Evolutionary conservation across 371 early-diverging fungal genomes (phyloP).

Genomic region (Pancytospora philotis): DNA sequence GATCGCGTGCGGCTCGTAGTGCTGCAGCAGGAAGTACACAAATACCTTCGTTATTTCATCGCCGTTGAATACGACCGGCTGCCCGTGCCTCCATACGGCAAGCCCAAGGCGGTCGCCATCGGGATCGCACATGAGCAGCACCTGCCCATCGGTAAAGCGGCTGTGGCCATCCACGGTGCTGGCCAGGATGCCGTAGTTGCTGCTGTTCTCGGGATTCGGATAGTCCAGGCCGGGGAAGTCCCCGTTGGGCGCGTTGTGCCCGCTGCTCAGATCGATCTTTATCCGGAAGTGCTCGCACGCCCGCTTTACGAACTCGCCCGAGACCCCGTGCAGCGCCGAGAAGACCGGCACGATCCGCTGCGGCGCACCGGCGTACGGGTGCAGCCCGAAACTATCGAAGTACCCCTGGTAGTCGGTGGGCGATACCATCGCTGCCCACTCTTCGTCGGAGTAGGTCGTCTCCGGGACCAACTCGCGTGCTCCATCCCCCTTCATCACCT

Average conservation of each 20-base stretch:
- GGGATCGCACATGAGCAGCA: conserved; percentile 31
- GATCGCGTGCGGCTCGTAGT: conserved; percentile 6
- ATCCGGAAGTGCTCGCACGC: neutral
- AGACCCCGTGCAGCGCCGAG: conserved; percentile 9
- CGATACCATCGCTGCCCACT: neutral
- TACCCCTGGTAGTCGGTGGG: neutral
- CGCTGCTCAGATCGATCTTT: neutral
- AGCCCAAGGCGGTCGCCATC: conserved; percentile 37
- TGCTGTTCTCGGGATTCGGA: conserved; percentile 1
- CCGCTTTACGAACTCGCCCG: neutral
- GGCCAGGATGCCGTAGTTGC: neutral
- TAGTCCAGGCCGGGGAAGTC: neutral
- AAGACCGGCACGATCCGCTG: neutral
- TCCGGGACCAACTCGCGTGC: neutral
- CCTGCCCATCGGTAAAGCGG: too few relatives aligned
- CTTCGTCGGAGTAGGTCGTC: neutral
- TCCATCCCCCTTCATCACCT: neutral
- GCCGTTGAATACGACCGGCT: neutral
- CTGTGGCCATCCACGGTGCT: neutral
- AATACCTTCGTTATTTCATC: conserved; percentile 8
- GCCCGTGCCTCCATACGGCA: conserved; percentile 8
- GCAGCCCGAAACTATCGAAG: neutral
- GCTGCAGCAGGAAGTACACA: conserved; percentile 7
- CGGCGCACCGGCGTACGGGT: neutral
- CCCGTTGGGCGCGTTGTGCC: neutral